These are phyloP conservation scores for Aspergillus fumigatiaffinis DNA, from an alignment of 2,329 filamentous ascomycete species.

Conservation along the genomic window DNA sequence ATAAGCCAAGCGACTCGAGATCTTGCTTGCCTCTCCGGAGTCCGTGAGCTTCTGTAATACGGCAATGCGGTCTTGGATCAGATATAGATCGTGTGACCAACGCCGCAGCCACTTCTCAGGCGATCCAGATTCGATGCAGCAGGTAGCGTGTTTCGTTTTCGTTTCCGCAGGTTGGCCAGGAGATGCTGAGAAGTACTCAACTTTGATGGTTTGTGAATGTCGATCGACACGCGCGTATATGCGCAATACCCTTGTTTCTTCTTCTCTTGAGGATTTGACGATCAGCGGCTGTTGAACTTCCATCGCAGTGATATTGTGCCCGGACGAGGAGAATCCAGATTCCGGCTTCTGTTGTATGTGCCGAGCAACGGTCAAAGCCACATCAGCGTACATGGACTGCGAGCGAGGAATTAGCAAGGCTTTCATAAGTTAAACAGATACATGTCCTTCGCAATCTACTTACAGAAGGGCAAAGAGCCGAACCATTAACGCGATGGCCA, in stretches of 20 bases:
- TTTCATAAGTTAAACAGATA: neutral
- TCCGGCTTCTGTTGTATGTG: slow-evolving; percentile 29
- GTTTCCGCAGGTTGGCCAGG: slow-evolving; percentile 34
- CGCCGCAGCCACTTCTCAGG: slow-evolving; percentile 15
- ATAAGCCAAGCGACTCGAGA: slow-evolving; percentile 60
- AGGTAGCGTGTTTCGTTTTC: slow-evolving; percentile 30
- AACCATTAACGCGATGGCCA: slow-evolving; percentile 37
- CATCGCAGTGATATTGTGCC: slow-evolving; percentile 31
- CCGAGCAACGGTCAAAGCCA: slow-evolving; percentile 33
- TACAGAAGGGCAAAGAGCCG: slow-evolving; percentile 33
- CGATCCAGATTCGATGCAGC: slow-evolving; percentile 37
- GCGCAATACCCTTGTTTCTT: no score
- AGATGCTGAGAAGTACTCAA: no score
- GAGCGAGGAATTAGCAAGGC: slow-evolving; percentile 1
- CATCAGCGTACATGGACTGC: slow-evolving; percentile 35
- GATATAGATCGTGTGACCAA: slow-evolving; percentile 42
- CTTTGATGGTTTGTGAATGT: slow-evolving; percentile 19
- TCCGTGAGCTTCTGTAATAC: slow-evolving; percentile 59
- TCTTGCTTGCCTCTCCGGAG: slow-evolving; percentile 53
- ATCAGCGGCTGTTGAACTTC: slow-evolving; percentile 53
- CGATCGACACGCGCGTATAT: slow-evolving; percentile 23
- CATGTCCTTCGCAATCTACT: slow-evolving; percentile 2
- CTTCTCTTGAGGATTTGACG: slow-evolving; percentile 20
- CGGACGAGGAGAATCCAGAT: slow-evolving; percentile 21
- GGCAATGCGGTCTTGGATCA: slow-evolving; percentile 57